Conservation (phyloP, 345 rosid species). For the Tarenaya hassleriana region DNA sequence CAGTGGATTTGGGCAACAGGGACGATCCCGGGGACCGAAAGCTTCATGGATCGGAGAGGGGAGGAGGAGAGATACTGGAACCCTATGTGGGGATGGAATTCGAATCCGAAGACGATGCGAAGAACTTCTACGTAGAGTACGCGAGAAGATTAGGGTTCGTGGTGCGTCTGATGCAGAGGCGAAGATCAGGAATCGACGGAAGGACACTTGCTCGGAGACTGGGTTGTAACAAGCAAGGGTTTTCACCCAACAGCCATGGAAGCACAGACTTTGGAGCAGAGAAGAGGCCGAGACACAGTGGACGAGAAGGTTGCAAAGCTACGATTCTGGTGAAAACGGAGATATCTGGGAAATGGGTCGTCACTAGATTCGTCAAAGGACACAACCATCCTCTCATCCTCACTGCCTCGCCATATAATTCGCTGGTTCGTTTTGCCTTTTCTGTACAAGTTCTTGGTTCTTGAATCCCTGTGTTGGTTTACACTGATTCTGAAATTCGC, state of each 20-base stretch:
- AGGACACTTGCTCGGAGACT: conserved; percentile 76
- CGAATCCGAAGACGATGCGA: conserved; percentile 70
- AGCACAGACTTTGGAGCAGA: conserved; percentile 30
- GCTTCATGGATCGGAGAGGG: too few species aligned
- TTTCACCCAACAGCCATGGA: conserved; percentile 42
- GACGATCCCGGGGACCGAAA: too few species aligned
- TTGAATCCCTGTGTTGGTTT: too few species aligned
- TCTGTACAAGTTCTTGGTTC: too few species aligned
- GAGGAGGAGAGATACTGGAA: conserved; percentile 29
- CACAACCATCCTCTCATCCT: conserved; percentile 68
- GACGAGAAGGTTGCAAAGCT: conserved; percentile 85
- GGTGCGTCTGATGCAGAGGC: conserved; percentile 76
- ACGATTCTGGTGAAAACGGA: conserved; percentile 72
- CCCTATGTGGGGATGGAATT: conserved; percentile 80
- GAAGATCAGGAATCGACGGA: conserved; percentile 70
- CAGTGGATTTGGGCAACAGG: too few species aligned
- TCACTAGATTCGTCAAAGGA: conserved; percentile 68
- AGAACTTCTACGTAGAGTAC: conserved; percentile 53
- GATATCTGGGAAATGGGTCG: conserved; percentile 75
- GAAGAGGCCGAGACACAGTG: conserved; percentile 51
- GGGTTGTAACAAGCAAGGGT: conserved; percentile 82
- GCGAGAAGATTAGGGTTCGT: conserved; percentile 61
- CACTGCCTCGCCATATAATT: conserved; percentile 37
- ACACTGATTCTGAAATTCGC: conserved; percentile 1
- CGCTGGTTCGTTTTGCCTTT: conserved; percentile 40